These are phyloP conservation scores for Climacium dendroides DNA, from an alignment of 225 moss, liverwort and hornwort species.

Conservation along the genomic window DNA sequence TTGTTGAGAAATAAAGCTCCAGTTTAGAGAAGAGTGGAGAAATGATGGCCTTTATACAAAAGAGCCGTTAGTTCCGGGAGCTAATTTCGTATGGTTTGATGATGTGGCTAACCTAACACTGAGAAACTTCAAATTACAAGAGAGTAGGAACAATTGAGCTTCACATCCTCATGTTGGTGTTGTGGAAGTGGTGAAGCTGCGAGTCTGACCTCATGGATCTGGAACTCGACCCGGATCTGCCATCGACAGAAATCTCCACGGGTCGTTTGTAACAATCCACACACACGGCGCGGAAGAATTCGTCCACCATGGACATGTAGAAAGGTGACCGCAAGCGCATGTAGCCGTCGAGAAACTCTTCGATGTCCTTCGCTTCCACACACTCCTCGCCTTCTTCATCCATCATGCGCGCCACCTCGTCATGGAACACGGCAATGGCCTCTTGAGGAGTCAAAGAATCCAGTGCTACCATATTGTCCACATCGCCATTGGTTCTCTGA, in stretches of 20 bases:
- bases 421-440: constrained; percentile 40
- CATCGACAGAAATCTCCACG: constrained; percentile 11
- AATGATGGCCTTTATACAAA: background rate
- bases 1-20: background rate
- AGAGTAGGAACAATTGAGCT: background rate
- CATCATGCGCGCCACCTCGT: constrained; percentile 49
- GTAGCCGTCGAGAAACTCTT: constrained; percentile 41
- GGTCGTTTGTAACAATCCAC: constrained; percentile 39
- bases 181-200: background rate
- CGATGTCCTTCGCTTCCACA: constrained; percentile 14
- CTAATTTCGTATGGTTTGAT: background rate
- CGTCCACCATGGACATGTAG: constrained; percentile 41
- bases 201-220: constrained; percentile 20
- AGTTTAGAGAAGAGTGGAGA: background rate
- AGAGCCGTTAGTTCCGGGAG: background rate
- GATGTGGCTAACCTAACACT: background rate
- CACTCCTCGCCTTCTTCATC: constrained; percentile 26
- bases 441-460: constrained; percentile 31
- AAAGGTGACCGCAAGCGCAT: constrained; percentile 38
- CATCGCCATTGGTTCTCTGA: background rate
- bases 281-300: constrained; percentile 42
- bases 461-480: background rate
- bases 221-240: constrained; percentile 8
- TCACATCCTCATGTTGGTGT: background rate
- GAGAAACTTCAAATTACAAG: background rate